A percentile compares a stretch with the other conserved stretches of the same genome.
These are phyloP conservation scores for Conticribra weissflogii DNA, from an alignment of 108 stramenopile genomes.

Conservation along the genomic window DNA sequence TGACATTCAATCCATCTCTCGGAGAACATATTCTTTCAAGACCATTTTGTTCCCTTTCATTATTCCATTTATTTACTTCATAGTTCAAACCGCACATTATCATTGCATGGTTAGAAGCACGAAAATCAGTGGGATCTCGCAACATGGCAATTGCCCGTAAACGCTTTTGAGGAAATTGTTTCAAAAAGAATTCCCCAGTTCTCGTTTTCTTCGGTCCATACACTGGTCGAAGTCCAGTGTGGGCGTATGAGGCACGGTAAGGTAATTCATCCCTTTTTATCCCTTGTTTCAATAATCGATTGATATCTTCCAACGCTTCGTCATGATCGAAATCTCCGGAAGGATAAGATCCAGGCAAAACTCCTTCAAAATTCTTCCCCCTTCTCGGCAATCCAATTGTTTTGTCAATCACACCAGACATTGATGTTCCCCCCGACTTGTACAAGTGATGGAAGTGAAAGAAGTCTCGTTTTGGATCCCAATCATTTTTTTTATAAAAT, in stretches of 20 bases:
- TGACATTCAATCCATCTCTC: conserved; percentile 41
- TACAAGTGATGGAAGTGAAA: conserved; percentile 50
- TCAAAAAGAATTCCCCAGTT: conserved; percentile 31
- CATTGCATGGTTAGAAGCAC: conserved; percentile 53
- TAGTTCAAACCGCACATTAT: conserved; percentile 54
- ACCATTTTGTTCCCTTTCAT: conserved; percentile 9
- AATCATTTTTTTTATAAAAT: conserved; percentile 37
- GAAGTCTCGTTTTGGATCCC: conserved; percentile 28
- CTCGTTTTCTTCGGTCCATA: conserved; percentile 35
- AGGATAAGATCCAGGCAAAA: conserved; percentile 38
- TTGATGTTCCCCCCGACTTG: conserved; percentile 43
- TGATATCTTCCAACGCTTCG: conserved; percentile 45
- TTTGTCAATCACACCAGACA: conserved; percentile 37
- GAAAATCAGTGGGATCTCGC: conserved; percentile 38
- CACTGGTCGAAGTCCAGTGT: conserved; percentile 44
- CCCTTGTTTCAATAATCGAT: conserved; percentile 5
- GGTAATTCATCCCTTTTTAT: conserved; percentile 26
- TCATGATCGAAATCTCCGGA: conserved; percentile 41
- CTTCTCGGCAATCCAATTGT: conserved; percentile 21
- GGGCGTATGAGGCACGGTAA: conserved; percentile 43
- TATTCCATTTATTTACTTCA: conserved; percentile 31
- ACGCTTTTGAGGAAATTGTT: conserved; percentile 37
- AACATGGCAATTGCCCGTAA: conserved; percentile 40
- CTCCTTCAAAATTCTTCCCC: conserved; percentile 17
- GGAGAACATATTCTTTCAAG: conserved; percentile 33